These are phyloP conservation scores for Barbarea vulgaris DNA, from an alignment of 345 rosid genomes.

Conservation along the genomic window DNA sequence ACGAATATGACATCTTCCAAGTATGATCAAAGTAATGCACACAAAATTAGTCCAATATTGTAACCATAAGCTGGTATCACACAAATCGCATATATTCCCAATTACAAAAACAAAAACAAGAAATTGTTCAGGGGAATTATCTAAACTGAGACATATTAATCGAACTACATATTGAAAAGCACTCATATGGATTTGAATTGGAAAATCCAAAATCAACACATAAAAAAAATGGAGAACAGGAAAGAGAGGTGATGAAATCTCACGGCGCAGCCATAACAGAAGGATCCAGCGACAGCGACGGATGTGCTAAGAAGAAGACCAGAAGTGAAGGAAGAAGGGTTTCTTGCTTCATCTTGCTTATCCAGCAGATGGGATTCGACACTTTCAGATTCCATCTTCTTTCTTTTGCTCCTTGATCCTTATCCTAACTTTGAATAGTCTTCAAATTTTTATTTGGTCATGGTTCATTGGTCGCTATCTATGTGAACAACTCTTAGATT, in stretches of 20 bases:
- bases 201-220: background rate
- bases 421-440: conserved; percentile 5
- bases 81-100: background rate
- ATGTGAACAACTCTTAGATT: background rate
- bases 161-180: background rate
- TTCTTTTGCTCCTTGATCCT: background rate
- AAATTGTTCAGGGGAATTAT: background rate
- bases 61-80: background rate
- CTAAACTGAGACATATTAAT: background rate
- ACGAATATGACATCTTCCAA: conserved; percentile 59
- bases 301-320: conserved; percentile 51
- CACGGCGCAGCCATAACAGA: conserved; percentile 57
- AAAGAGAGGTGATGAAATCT: conserved; percentile 31
- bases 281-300: conserved; percentile 57
- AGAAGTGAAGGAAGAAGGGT: conserved; percentile 24
- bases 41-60: background rate
- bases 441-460: background rate
- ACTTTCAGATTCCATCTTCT: conserved; percentile 29
- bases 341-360: conserved; percentile 15
- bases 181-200: background rate
- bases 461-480: background rate
- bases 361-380: background rate
- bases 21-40: background rate
- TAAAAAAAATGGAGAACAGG: background rate
- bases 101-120: background rate